Evolutionary conservation across 2,329 filamentous ascomycete genomes (phyloP), one percentile per base, ranked within the genome.

Genomic region (Pyricularia pennisetigena): DNA sequence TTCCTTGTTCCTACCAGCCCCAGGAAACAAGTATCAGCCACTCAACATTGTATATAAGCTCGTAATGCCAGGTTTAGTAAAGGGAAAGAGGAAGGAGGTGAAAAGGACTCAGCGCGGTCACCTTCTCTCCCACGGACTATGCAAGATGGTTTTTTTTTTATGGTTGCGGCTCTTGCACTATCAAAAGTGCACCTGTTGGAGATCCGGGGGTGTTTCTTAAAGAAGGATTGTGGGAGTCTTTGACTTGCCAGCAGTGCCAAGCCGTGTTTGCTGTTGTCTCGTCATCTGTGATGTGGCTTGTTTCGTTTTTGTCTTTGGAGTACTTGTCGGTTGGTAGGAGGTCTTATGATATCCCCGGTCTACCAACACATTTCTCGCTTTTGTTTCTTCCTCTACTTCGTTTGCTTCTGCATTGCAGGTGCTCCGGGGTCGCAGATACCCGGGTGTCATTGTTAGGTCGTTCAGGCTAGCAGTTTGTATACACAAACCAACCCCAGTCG

Each of bases 341-440:
- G 41, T 41, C 41, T 49, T 49, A 49, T 49, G 41, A 49, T 49
- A 49, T 49, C 41, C 35, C 16, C 41, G 41, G 41, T 20, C 41
- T 49, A 49, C 41, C 41, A n/a, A 49, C 10, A 14, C 32, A 20
- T 20, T 49, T 49, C 30, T 49, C n/a, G 16, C 67, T 65, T 61
- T 14, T 65, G 28, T n/a, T 49, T 65, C 57, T 26, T 49, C 67
- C 68, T 68, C 41, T 62, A 71, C 63, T 70, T 67, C 64, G 65
- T 64, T 66, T 66, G 66, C 68, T 67, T 69, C 24, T 69, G 61
- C 69, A 67, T 62, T 64, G 70, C 62, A 68, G 64, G 64, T 65
- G 49, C 61, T 63, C 65, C 68, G 64, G 68, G 57, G 49, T 29
- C 30, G 23, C 57, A 41, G 24, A n/a, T 24, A 41, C 29, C 35